These are phyloP conservation scores for Dictyostelium firmibasis DNA, from an alignment of 78 protist genomes.

Conservation along the genomic window DNA sequence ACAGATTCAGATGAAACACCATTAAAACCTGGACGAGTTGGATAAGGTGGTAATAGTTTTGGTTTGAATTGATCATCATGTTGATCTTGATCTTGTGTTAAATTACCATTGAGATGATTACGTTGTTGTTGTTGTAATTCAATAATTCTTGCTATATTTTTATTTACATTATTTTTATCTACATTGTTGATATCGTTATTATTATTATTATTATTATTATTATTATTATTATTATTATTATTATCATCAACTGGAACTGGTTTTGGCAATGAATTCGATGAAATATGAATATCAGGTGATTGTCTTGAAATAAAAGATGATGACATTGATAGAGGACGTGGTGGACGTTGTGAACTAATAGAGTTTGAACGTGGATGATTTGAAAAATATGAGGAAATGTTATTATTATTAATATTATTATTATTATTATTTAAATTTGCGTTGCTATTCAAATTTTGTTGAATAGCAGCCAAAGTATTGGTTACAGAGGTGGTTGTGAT, in stretches of 20 bases:
- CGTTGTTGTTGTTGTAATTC: not conserved
- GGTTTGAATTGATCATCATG: not conserved
- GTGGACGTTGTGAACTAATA: not conserved
- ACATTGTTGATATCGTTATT: not conserved
- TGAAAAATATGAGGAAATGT: not conserved
- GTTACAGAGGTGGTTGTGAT: not conserved
- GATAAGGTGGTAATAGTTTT: not conserved
- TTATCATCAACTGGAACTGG: constrained; percentile 15
- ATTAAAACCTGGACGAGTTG: constrained; percentile 37
- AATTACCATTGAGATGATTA: not conserved
- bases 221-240: not conserved
- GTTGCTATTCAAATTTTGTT: not conserved
- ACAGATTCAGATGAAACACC: constrained; percentile 53
- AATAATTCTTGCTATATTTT: not conserved
- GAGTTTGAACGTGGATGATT: not conserved
- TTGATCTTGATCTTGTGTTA: not conserved
- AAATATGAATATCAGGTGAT: not conserved
- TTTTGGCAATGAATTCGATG: not conserved
- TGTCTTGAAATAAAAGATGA: not conserved
- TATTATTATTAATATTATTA: not conserved
- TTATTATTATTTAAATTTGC: not conserved
- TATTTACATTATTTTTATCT: not conserved
- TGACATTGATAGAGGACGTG: constrained; percentile 1
- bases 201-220: not conserved
- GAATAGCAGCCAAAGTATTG: not conserved